Conservation (phyloP, 2,329 filamentous ascomycete species). For the Sporothrix phasma region DNA sequence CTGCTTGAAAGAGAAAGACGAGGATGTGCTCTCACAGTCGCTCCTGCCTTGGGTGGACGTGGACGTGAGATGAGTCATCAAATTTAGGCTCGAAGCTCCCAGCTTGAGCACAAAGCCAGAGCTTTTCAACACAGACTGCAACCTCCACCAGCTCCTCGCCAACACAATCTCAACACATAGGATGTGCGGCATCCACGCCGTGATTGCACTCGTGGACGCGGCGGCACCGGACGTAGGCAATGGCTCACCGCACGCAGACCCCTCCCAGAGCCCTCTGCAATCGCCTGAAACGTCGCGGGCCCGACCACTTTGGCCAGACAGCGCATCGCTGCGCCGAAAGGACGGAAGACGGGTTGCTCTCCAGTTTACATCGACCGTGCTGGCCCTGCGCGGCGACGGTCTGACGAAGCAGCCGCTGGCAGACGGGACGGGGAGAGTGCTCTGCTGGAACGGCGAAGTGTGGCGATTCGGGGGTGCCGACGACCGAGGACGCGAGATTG, state of each 20-base stretch:
- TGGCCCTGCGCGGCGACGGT: slow-evolving; percentile 72
- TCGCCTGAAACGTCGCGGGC: slow-evolving; percentile 46
- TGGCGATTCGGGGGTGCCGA: slow-evolving; percentile 55
- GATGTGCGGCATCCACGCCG: slow-evolving; percentile 54
- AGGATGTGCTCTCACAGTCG: not conserved
- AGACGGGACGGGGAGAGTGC: slow-evolving; percentile 49
- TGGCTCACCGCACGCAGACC: not conserved
- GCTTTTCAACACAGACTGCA: not conserved
- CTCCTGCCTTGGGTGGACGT: not conserved
- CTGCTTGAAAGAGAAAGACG: not conserved
- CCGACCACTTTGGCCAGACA: slow-evolving; percentile 45
- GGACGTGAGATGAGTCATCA: not conserved
- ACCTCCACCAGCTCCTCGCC: not conserved
- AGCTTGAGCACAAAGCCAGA: too few relatives aligned
- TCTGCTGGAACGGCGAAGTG: slow-evolving; percentile 98
- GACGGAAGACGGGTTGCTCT: slow-evolving; percentile 32
- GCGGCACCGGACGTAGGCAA: slow-evolving; percentile 11
- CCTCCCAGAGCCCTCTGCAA: slow-evolving; percentile 31
- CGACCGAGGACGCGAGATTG: slow-evolving; percentile 23
- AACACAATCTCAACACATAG: slow-evolving; percentile 2
- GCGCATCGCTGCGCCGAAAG: slow-evolving; percentile 17
- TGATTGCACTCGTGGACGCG: slow-evolving; percentile 30
- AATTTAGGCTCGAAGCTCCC: not conserved
- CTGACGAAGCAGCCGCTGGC: slow-evolving; percentile 64
- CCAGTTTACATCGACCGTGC: slow-evolving; percentile 70